These are phyloP conservation scores for Flaveria linearis DNA, from an alignment of 129 eudicot genomes.

Conservation along the genomic window DNA sequence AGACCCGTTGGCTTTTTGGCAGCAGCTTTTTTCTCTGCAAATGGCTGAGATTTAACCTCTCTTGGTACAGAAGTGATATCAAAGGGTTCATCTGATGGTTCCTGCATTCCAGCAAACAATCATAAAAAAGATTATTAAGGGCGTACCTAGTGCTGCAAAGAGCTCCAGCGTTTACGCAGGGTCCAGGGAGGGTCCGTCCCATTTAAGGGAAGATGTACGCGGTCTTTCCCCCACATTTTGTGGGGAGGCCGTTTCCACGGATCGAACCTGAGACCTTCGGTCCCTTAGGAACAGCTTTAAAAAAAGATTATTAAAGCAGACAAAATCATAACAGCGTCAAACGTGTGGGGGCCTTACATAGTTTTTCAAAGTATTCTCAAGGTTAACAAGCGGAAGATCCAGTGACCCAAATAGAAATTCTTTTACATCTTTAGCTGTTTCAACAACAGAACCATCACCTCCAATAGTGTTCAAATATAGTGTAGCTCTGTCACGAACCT, in stretches of 20 bases:
- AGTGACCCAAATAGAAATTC: conserved; percentile 85
- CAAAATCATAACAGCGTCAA: conserved; percentile 1
- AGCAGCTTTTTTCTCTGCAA: conserved; percentile 85
- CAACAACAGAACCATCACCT: conserved; percentile 88
- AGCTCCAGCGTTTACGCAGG: too few relatives aligned
- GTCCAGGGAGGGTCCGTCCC: too few relatives aligned
- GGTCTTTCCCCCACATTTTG: too few relatives aligned
- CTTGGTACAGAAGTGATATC: conserved; percentile 71
- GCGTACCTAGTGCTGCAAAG: too few relatives aligned
- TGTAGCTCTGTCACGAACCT: conserved; percentile 99
- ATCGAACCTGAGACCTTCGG: too few relatives aligned
- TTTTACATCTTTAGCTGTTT: conserved; percentile 78
- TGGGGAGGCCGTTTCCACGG: too few relatives aligned
- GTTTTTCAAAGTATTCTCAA: conserved; percentile 87
- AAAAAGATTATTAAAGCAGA: not conserved
- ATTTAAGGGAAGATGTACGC: too few relatives aligned
- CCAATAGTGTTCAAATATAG: conserved; percentile 80
- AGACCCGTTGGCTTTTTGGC: conserved; percentile 86
- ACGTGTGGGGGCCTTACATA: conserved; percentile 52
- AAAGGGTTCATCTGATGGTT: conserved; percentile 87
- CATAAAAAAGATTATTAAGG: not conserved
- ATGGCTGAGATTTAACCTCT: conserved; percentile 85
- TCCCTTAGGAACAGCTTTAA: too few relatives aligned
- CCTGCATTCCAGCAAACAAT: conserved; percentile 46
- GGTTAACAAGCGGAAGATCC: conserved; percentile 75